phyloP scores from a whole-genome alignment of 2,329 filamentous ascomycete genomes.

The Neobulgaria alba region DNA sequence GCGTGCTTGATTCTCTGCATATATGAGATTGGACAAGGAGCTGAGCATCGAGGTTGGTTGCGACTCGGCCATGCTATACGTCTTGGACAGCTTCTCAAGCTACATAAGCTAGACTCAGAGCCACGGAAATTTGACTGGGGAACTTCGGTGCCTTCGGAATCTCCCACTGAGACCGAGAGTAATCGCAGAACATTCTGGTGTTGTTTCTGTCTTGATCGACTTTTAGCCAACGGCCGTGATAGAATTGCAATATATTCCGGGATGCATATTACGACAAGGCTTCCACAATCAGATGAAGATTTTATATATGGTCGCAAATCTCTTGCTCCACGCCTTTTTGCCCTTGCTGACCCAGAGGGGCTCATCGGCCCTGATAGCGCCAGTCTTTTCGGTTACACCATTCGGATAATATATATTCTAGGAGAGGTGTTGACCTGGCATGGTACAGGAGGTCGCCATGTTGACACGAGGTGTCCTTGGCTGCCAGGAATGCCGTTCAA shows the following conservation, averaged over 20 bases:
- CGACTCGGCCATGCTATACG: neutral
- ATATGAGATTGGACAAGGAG: neutral
- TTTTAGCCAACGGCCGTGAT: neutral
- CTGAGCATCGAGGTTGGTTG: neutral
- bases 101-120: neutral
- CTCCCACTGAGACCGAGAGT: neutral
- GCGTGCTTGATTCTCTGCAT: neutral
- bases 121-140: neutral
- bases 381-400: neutral
- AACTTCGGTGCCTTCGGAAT: neutral
- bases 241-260: neutral
- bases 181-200: neutral
- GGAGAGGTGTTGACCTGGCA: neutral
- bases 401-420: neutral
- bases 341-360: neutral
- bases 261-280: neutral
- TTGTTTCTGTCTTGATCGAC: neutral
- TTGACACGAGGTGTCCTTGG: neutral
- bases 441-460: neutral
- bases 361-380: neutral
- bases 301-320: neutral
- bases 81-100: neutral
- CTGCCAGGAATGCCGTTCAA: neutral
- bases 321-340: neutral
- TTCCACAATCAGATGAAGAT: neutral